These are phyloP conservation scores for Boletus pseudopeckii DNA, from an alignment of 768 basidiomycete genomes.

Conservation along the genomic window DNA sequence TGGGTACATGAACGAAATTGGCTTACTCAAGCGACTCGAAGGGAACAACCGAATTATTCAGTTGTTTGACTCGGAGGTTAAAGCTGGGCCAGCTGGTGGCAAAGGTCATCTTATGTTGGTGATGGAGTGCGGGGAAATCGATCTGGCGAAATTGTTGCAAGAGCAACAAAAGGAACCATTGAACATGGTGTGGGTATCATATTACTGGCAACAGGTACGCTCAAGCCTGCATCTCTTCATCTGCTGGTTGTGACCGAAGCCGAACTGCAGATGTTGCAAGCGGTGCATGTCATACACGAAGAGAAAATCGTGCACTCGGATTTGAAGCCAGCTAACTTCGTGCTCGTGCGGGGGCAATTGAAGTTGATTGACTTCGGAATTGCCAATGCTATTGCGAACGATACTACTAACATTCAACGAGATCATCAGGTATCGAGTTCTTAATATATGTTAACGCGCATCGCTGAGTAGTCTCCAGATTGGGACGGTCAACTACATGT, in stretches of 20 bases:
- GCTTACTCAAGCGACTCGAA: slow-evolving; percentile 85
- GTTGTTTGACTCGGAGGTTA: slow-evolving; percentile 87
- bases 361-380: slow-evolving; percentile 99
- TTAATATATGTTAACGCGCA: not conserved
- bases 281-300: slow-evolving; percentile 97
- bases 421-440: slow-evolving; percentile 74
- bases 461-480: slow-evolving; percentile 48
- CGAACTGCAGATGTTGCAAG: slow-evolving; percentile 82
- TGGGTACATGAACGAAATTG: slow-evolving; percentile 96
- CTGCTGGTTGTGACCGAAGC: not conserved
- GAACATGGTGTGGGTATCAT: slow-evolving; percentile 92
- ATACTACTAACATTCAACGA: slow-evolving; percentile 96
- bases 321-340: slow-evolving; percentile 97
- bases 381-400: slow-evolving; percentile 96
- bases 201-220: slow-evolving; percentile 94
- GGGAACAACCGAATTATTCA: slow-evolving; percentile 92
- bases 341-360: slow-evolving; percentile 88
- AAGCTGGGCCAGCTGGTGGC: slow-evolving; percentile 55
- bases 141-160: slow-evolving; percentile 77
- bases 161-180: slow-evolving; percentile 82
- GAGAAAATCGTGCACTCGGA: slow-evolving; percentile 99
- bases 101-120: slow-evolving; percentile 80
- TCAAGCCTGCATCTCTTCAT: not conserved
- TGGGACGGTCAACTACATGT: slow-evolving; percentile 99
- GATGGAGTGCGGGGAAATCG: slow-evolving; percentile 97